Conservation (phyloP, 345 rosid species). For the Microthlaspi erraticum region DNA sequence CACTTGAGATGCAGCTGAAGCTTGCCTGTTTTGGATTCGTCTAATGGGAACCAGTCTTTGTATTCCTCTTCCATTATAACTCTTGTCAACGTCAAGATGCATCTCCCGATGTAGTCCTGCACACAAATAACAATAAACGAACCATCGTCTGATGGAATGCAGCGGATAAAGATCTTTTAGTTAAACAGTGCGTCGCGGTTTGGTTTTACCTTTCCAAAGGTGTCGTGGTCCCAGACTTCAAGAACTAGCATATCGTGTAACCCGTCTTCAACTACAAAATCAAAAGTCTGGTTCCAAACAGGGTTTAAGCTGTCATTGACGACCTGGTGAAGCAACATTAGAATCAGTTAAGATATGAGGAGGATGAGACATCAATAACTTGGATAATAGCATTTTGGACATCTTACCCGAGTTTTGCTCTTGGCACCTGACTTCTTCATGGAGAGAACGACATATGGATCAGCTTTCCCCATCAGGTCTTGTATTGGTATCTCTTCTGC, state of each 20-base stretch:
- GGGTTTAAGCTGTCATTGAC: slow-evolving; percentile 92
- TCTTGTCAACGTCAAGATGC: slow-evolving; percentile 93
- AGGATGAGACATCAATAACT: slow-evolving; percentile 1
- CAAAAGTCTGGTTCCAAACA: slow-evolving; percentile 97
- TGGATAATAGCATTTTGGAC: slow-evolving; percentile 20
- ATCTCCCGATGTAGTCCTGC: slow-evolving; percentile 95
- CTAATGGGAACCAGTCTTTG: slow-evolving; percentile 64
- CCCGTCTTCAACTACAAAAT: slow-evolving; percentile 97
- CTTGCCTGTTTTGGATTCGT: slow-evolving; percentile 75
- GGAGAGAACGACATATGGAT: slow-evolving; percentile 82
- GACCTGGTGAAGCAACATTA: slow-evolving; percentile 57
- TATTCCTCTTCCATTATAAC: slow-evolving; percentile 90
- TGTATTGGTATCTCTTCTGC: slow-evolving; percentile 84
- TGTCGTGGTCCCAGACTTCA: slow-evolving; percentile 96
- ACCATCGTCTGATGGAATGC: background rate
- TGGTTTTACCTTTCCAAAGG: slow-evolving; percentile 89
- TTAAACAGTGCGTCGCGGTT: slow-evolving; percentile 3
- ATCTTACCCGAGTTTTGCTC: slow-evolving; percentile 79
- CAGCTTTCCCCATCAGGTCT: slow-evolving; percentile 97
- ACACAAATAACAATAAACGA: background rate
- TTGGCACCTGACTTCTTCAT: slow-evolving; percentile 84
- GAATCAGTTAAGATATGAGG: background rate
- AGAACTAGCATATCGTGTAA: slow-evolving; percentile 93
- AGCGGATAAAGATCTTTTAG: background rate
- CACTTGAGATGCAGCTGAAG: slow-evolving; percentile 79